Base-by-base conservation (phyloP, 1,139 yeast species). In the Kodamaea ohmeri region DNA sequence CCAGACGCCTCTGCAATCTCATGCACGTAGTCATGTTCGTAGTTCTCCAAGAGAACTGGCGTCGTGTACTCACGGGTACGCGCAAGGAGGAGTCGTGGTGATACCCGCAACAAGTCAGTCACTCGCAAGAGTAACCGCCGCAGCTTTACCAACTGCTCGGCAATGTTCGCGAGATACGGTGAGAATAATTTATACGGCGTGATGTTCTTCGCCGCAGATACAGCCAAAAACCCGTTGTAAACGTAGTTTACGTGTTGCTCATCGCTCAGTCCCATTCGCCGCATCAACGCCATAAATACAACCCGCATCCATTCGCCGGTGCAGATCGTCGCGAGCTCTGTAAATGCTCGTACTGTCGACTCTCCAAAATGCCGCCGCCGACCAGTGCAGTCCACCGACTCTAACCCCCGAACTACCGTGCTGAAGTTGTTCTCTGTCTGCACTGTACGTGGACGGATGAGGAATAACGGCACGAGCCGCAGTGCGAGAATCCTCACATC, bases 161-260 rank as follows among this genome's bases (percentile, higher is more conserved):
- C 76, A n/a, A 89, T 67, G 36, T 84, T 74, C 1, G 94, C 86
- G 53, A 92, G 71, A 47, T 79, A 85, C 0, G 96, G 96, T 3
- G 88, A 76, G 25, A 89, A 63, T 13, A 92, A 59, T 52, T 84
- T 86, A 64, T 82, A 80, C 0, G 88, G 81, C 1, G 85, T 73
- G 21, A 76, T 55, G 1, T 63, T 55, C 41, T 69, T 67, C 2
- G 68, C 60, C 14, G 60, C 56, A 0, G 82, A 72, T 9, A 81
- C 68, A 17, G 67, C 59, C 15, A 73, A 57, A 15, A 85, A 57
- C 37, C 78, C 78, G 50, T 76, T 77, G 46, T 78, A 77, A 0
- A 86, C 87, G 37, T 82, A 62, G 35, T 85, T 77, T 1, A 80
- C 75, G 45, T 78, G 76, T 45, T 83, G 83, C 28, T 78, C 76